Evolutionary conservation across 345 rosid genomes (phyloP).

Genomic region (Hevea brasiliensis): DNA sequence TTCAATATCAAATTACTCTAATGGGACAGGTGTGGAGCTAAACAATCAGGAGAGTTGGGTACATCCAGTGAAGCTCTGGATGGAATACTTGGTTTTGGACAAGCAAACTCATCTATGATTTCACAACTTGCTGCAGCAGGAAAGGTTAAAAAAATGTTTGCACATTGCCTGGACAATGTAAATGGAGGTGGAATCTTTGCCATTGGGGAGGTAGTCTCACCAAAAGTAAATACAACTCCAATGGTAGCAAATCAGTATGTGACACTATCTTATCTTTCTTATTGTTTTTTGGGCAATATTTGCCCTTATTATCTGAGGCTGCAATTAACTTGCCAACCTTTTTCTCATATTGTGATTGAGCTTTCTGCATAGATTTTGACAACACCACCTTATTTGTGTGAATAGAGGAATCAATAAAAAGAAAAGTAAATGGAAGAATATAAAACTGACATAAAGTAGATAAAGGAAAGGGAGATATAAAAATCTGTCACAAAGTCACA

Average conservation of each 20-base stretch:
- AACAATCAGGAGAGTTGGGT: conserved; percentile 72
- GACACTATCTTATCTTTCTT: conserved; percentile 24
- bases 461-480: neutral
- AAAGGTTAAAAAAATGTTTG: conserved; percentile 56
- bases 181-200: conserved; percentile 89
- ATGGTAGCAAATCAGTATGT: conserved; percentile 76
- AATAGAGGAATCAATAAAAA: neutral
- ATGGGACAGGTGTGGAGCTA: conserved; percentile 62
- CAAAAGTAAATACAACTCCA: conserved; percentile 67
- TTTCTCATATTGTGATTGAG: neutral
- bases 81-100: conserved; percentile 92
- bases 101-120: conserved; percentile 73
- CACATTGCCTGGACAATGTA: conserved; percentile 77
- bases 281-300: neutral
- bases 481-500: neutral
- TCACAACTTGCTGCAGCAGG: conserved; percentile 80
- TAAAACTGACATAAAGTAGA: neutral
- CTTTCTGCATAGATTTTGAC: neutral
- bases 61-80: conserved; percentile 63
- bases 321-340: neutral
- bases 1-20: conserved; percentile 1
- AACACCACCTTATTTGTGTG: neutral
- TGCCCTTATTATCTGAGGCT: neutral
- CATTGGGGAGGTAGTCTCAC: conserved; percentile 67
- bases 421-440: neutral